Evolutionary conservation across 257 asterid species (phyloP), one percentile per base, ranked within the genome.

Genomic region (Salvia splendens): DNA sequence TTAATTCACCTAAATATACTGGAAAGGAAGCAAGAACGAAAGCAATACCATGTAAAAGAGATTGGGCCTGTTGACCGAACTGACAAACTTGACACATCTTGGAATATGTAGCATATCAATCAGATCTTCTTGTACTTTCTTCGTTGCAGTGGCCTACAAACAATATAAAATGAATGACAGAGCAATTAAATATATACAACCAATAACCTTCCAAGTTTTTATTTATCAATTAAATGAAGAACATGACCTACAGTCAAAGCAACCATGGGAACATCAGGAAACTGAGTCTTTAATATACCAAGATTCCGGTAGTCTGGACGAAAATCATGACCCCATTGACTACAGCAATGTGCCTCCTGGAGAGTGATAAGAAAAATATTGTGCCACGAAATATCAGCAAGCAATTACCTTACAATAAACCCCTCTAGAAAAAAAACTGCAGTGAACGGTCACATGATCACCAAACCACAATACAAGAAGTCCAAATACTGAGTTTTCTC

Each of bases 281-380:
- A 93, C 85, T 93, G 96, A 73, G 96, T 93, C 95, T 90, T 93
- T 38, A 93, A 77, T 69, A 93, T 93, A 68, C 99, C 99, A 77
- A 90, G 99, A 79, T 90, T 93, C 82, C 86, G 81, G 85, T 93
- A 93, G 78, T 93, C 99, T 33, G 99, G 99, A 77, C 97, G 99
- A 81, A 93, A 93, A 84, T 93, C 99, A 81, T 90, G 99, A 51
- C 99, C 99, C 99, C 99, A 93, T 77, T 93, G 99, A 78, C 99
- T 93, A 83, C 99, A 93, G 74, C 99, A 93, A 86, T 93, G 99
- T 68, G 99, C 99, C 84, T 93, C 99, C 99, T 93, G 94, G 67
- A 82, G 68, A 69, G 65, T 45, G 77, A 63, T 40, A 12, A 50
- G 49, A 73, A 30, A 6, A 46, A 76, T 33, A 62, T 24, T 17